phyloP scores from a whole-genome alignment of 2,329 filamentous ascomycete genomes.

The Botrytis sinoallii region DNA sequence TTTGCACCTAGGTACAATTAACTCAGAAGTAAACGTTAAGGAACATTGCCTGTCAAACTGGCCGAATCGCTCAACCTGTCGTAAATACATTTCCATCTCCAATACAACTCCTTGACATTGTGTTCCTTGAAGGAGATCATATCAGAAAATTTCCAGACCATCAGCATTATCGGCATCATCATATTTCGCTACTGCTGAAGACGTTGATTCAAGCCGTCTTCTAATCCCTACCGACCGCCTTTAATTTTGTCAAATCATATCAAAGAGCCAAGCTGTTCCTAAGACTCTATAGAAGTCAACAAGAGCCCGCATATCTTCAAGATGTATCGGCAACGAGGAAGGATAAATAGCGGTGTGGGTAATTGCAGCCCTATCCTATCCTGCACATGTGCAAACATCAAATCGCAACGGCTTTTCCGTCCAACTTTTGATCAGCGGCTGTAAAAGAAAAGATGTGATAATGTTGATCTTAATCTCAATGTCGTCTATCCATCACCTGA shows the following conservation, averaged over 20 bases:
- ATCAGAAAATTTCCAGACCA: not conserved
- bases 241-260: not conserved
- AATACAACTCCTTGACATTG: not conserved
- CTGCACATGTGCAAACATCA: not conserved
- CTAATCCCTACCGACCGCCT: not conserved
- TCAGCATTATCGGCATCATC: not conserved
- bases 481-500: constrained; percentile 27
- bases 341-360: constrained; percentile 32
- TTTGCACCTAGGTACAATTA: not conserved
- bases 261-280: not conserved
- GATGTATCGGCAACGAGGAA: not conserved
- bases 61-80: not conserved
- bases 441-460: not conserved
- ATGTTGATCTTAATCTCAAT: not conserved
- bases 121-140: not conserved
- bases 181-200: not conserved
- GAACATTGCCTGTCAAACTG: not conserved
- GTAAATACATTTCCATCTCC: not conserved
- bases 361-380: constrained; percentile 10
- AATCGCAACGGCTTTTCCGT: constrained; percentile 22
- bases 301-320: not conserved
- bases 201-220: not conserved
- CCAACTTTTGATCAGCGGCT: not conserved
- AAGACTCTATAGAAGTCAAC: not conserved
- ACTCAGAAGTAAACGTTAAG: not conserved